phyloP scores from a whole-genome alignment of 352 stramenopile species.

The Thalassiosira livingstoniorum region DNA sequence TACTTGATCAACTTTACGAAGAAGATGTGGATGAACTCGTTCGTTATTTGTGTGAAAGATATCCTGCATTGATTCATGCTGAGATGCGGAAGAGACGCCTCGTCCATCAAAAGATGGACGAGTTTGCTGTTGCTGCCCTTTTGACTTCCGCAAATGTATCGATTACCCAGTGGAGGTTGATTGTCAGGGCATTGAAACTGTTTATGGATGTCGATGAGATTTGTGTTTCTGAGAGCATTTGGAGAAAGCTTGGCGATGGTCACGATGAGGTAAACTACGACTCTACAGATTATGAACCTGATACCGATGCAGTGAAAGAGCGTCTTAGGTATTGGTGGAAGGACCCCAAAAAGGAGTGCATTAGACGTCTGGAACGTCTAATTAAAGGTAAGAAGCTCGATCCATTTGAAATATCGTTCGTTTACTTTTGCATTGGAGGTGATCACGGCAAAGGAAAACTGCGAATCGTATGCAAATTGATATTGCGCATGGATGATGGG shows the following conservation, averaged over 20 bases:
- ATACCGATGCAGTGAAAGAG: slow-evolving; percentile 14
- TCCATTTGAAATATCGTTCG: slow-evolving; percentile 18
- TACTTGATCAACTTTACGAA: too few relatives aligned
- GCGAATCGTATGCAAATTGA: slow-evolving; percentile 13
- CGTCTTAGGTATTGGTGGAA: slow-evolving; percentile 21
- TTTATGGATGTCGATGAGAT: slow-evolving; percentile 24
- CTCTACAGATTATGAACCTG: neutral
- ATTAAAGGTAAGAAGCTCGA: slow-evolving; percentile 17
- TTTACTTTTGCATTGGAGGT: slow-evolving; percentile 21
- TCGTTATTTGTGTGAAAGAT: neutral
- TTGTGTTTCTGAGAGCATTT: slow-evolving; percentile 7
- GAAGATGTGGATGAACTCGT: neutral
- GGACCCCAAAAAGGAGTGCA: slow-evolving; percentile 18
- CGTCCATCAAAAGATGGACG: slow-evolving; percentile 13
- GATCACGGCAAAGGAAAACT: slow-evolving; percentile 30
- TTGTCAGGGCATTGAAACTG: slow-evolving; percentile 15
- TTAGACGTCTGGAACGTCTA: neutral
- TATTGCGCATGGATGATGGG: slow-evolving; percentile 10
- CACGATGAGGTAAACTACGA: slow-evolving; percentile 18
- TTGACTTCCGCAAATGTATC: neutral
- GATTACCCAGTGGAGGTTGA: slow-evolving; percentile 19
- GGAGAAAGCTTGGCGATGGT: neutral
- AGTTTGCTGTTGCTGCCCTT: slow-evolving; percentile 16
- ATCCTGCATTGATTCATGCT: neutral
- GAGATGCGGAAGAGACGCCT: neutral